phyloP scores from a whole-genome alignment of 31 red algal species.

The Odonthalia washingtoniensis region DNA sequence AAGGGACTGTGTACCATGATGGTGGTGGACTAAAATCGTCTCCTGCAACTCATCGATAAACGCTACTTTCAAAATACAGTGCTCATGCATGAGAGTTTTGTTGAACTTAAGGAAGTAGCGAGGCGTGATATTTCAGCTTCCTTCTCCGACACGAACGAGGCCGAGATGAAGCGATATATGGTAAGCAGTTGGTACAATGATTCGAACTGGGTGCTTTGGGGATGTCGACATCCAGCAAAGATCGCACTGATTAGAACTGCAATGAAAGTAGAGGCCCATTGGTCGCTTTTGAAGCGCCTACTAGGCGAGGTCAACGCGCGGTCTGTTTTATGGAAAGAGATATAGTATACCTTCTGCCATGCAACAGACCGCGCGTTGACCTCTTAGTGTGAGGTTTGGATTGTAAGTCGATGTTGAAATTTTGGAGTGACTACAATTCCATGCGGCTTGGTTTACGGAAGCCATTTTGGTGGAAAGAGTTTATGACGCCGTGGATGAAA shows the following conservation, averaged over 20 bases:
- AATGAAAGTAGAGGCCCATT: not conserved
- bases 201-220: too few species aligned
- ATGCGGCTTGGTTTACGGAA: not conserved
- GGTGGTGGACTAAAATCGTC: not conserved
- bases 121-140: not conserved
- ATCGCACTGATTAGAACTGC: too few species aligned
- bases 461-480: conserved; percentile 6
- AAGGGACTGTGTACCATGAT: not conserved
- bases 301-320: too few species aligned
- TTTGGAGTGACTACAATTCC: conserved; percentile 9
- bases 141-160: not conserved
- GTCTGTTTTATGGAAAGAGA: not conserved
- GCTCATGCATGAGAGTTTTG: too few species aligned
- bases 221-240: too few species aligned
- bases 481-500: conserved; percentile 3
- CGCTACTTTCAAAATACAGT: too few species aligned
- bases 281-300: too few species aligned
- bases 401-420: not conserved
- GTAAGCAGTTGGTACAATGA: not conserved
- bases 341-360: not conserved
- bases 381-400: not conserved
- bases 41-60: too few species aligned
- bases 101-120: not conserved
- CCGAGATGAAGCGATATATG: not conserved
- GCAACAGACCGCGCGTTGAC: not conserved